Base-by-base conservation (phyloP, 495 filamentous ascomycete species). In the Penicillium crystallinum region DNA sequence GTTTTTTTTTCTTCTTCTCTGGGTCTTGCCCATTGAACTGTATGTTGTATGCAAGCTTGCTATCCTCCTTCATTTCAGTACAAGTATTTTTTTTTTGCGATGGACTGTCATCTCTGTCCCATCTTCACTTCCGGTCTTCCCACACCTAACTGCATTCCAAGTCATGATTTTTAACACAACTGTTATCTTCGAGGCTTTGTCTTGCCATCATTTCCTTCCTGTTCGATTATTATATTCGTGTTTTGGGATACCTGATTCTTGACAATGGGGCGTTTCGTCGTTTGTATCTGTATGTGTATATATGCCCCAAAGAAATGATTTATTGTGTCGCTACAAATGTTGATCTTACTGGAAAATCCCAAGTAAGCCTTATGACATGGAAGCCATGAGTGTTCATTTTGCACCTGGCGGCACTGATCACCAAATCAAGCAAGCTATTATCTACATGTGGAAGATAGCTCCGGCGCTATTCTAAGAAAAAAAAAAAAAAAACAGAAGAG, bases 401-500 rank as follows among this genome's bases (percentile, higher is more conserved):
- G 23, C 23, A 27, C 23, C 37, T 46, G 23, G 17, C 11, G 25
- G 35, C 46, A 22, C 49, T 40, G 33, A 31, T 48, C 25, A 46
- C 23, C 34, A 50, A 33, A 48, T 40, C 36, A 25, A 49, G 30
- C 59, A 45, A 35, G 33, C 33, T 35, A 35, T 35, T 62, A 62
- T 61, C 55, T 64, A 64, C 61, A 64, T 48, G 41, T 31, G 19
- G 19, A 41, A 48, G 18, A 42, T 46, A 43, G 45, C 42, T 21
- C 45, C 44, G 35, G 36, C 53, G 47, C 58, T 56, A 41, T 55
- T 59, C 53, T 59, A 57, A 52, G 44, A 53, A 49, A 48, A 57
- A 59, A 45, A 53, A 49, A 51, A 57, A 59, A 57, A 49, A 37
- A 21, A 46, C 15, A 35, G 33, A 25, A 44, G 42, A 54, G 34